Conservation (phyloP, 148 eudicot species). For the Silene uniflora region DNA sequence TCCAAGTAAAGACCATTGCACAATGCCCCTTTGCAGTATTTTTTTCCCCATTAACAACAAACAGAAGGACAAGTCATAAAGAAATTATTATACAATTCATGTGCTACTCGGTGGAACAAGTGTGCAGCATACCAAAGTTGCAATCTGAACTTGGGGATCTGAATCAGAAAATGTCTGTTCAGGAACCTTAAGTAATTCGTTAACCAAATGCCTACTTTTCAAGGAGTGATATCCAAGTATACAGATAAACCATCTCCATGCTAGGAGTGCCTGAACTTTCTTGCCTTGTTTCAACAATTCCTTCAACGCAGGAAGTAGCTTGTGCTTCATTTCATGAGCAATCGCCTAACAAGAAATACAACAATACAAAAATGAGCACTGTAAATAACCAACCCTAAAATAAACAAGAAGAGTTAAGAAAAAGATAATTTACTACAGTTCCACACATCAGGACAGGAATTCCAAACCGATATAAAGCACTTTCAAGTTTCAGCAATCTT, state of each 20-base stretch:
- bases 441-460: too few species aligned
- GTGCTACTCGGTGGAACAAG: conserved; percentile 4
- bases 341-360: conserved; percentile 40
- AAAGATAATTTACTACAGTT: too few species aligned
- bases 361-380: neutral
- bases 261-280: conserved; percentile 68
- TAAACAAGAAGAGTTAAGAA: too few species aligned
- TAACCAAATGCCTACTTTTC: conserved; percentile 63
- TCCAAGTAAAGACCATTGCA: neutral
- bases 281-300: conserved; percentile 55
- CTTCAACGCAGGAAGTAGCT: conserved; percentile 55
- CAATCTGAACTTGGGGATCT: conserved; percentile 76
- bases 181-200: conserved; percentile 74
- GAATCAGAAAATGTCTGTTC: conserved; percentile 69
- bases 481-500: too few species aligned
- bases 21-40: neutral
- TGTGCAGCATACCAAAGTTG: conserved; percentile 58
- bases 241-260: conserved; percentile 86
- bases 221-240: conserved; percentile 59
- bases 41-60: neutral
- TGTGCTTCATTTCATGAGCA: conserved; percentile 56
- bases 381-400: too few species aligned
- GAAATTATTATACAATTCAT: neutral
- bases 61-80: neutral
- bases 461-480: too few species aligned